Evolutionary conservation across 2,329 filamentous ascomycete species (phyloP).

Genomic region (Didymella segeticola): DNA sequence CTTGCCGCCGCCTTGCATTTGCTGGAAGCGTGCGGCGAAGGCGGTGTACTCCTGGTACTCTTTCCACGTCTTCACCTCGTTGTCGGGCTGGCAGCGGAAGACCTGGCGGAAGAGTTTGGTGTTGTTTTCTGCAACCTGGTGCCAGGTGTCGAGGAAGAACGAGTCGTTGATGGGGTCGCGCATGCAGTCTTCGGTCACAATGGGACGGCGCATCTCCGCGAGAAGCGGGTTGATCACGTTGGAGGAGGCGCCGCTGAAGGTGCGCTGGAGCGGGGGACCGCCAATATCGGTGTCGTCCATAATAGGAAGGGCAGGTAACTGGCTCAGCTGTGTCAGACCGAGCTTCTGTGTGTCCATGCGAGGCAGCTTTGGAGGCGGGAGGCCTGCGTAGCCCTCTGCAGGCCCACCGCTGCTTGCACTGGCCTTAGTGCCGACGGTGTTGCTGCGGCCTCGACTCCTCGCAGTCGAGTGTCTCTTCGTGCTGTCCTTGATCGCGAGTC

Average conservation of each 20-base stretch:
- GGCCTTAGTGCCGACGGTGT: conserved; percentile 38
- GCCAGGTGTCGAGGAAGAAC: conserved; percentile 91
- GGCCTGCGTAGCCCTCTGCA: conserved; percentile 52
- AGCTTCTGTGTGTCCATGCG: conserved; percentile 71
- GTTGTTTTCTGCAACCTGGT: conserved; percentile 87
- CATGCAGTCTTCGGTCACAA: conserved; percentile 92
- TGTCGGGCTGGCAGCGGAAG: conserved; percentile 97
- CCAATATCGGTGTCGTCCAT: conserved; percentile 84
- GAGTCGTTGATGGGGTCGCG: conserved; percentile 80
- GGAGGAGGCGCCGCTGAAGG: conserved; percentile 58
- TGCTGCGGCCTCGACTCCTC: conserved; percentile 39
- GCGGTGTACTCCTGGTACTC: conserved; percentile 85
- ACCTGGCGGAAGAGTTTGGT: conserved; percentile 92
- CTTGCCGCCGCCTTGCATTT: conserved; percentile 64
- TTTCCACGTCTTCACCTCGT: conserved; percentile 89
- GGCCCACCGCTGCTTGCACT: conserved; percentile 40
- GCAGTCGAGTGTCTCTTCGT: conserved; percentile 57
- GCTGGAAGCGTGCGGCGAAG: conserved; percentile 79
- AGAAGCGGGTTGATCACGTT: conserved; percentile 57
- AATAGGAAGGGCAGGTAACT: conserved; percentile 72
- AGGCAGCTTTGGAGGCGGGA: conserved; percentile 67
- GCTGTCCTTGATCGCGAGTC: conserved; percentile 48
- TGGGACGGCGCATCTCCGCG: conserved; percentile 74
- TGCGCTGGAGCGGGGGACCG: conserved; percentile 68
- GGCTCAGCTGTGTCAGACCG: conserved; percentile 71